A percentile compares a stretch with the other conserved stretches of the same genome.
Evolutionary conservation across 1,284 basidiomycete genomes (phyloP).

Genomic region (Malassezia vespertilionis): DNA sequence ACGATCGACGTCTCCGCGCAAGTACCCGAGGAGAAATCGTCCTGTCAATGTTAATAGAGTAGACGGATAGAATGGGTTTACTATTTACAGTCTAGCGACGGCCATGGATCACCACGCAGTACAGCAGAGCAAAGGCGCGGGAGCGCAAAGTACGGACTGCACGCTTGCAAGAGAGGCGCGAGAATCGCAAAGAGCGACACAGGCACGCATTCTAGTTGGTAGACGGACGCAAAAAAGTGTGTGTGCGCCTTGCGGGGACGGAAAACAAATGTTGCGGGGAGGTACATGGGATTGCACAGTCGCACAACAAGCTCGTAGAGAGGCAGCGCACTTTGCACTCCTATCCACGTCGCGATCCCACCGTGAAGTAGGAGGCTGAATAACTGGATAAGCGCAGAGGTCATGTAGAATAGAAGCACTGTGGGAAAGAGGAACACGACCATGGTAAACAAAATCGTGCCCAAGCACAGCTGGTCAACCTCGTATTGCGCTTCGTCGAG

Average conservation of each 20-base stretch:
- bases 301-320: slow-evolving; percentile 75
- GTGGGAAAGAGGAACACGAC: slow-evolving; percentile 84
- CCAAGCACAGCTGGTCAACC: slow-evolving; percentile 82
- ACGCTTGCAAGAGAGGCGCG: too few species aligned
- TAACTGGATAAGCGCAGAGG: slow-evolving; percentile 62
- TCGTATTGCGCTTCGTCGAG: slow-evolving; percentile 83
- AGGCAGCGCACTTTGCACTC: slow-evolving; percentile 77
- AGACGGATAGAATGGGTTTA: too few species aligned
- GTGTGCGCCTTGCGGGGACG: background rate
- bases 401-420: slow-evolving; percentile 67
- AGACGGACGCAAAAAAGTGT: too few species aligned
- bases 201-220: too few species aligned
- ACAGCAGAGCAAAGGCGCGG: too few species aligned
- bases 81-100: too few species aligned
- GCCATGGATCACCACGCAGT: too few species aligned
- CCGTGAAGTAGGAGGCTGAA: slow-evolving; percentile 16
- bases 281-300: background rate
- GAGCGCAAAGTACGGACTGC: too few species aligned
- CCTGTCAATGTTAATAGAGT: slow-evolving; percentile 13
- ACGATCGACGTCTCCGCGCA: slow-evolving; percentile 18
- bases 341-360: slow-evolving; percentile 22
- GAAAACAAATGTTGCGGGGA: background rate
- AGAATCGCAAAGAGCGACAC: too few species aligned
- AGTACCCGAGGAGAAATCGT: slow-evolving; percentile 1
- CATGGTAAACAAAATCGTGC: slow-evolving; percentile 86